Conservation (phyloP, 2,329 filamentous ascomycete genomes). For the Trichoderma atroviride region DNA sequence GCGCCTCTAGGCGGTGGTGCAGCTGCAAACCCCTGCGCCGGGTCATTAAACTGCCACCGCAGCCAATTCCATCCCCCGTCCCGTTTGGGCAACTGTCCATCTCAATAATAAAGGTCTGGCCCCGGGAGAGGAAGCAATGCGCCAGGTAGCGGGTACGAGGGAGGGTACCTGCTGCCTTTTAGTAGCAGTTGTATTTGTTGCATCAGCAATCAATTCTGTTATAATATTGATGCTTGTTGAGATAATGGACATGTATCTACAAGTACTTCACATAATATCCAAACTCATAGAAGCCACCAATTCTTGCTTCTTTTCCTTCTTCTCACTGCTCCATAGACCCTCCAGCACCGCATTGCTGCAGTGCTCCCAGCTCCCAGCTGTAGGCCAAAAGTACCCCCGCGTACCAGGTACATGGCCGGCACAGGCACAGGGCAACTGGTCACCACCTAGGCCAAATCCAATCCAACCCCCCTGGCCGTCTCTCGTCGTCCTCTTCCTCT, state of each 20-base stretch:
- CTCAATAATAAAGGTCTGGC: constrained; percentile 15
- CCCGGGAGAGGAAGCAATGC: not conserved
- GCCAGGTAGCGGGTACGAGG: not conserved
- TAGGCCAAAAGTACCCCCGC: not conserved
- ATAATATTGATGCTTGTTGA: too few relatives aligned
- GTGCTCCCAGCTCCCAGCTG: not conserved
- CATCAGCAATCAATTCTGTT: not conserved
- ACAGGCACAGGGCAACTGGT: not conserved
- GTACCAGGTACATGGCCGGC: not conserved
- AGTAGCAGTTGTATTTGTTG: not conserved
- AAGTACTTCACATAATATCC: too few relatives aligned
- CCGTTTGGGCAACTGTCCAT: constrained; percentile 37
- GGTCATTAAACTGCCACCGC: constrained; percentile 43
- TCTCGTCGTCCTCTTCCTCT: constrained; percentile 37
- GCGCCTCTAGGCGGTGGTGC: not conserved
- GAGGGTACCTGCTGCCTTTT: not conserved
- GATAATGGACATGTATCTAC: too few relatives aligned
- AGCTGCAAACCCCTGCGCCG: constrained; percentile 24
- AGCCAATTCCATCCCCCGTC: constrained; percentile 40
- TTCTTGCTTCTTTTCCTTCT: too few relatives aligned
- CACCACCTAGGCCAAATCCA: constrained; percentile 15
- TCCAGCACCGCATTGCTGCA: too few relatives aligned
- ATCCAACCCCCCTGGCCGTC: constrained; percentile 23
- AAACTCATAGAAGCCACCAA: too few relatives aligned
- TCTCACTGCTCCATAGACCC: too few relatives aligned